phyloP scores from a whole-genome alignment of 2,329 filamentous ascomycete genomes.

The Diaporthe sp. region DNA sequence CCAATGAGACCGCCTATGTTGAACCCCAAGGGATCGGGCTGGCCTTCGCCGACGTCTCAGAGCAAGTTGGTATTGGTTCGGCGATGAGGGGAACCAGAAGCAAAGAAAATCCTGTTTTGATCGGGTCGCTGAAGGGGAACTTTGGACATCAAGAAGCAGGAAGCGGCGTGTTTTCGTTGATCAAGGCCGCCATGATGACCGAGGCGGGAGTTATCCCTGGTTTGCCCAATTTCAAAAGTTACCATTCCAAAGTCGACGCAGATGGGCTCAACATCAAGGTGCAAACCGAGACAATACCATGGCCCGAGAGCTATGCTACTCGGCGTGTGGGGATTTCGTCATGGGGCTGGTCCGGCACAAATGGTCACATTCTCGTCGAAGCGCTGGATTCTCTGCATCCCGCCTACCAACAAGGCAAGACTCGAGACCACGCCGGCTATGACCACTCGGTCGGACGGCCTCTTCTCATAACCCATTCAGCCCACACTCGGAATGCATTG shows the following conservation, averaged over 20 bases:
- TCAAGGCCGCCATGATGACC: slow-evolving; percentile 6
- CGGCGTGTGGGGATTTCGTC: not conserved
- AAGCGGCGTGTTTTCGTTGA: not conserved
- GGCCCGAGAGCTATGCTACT: not conserved
- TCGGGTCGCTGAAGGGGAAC: not conserved
- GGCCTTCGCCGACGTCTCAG: not conserved
- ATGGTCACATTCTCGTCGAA: not conserved
- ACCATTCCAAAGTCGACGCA: not conserved
- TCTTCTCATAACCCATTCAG: not conserved
- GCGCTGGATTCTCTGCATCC: not conserved
- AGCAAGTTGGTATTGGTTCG: not conserved
- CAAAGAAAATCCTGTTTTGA: not conserved
- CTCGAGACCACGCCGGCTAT: not conserved
- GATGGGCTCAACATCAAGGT: not conserved
- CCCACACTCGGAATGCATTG: not conserved
- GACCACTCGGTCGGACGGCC: not conserved
- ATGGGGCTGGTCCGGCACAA: slow-evolving; percentile 1
- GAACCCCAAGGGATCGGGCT: slow-evolving; percentile 40
- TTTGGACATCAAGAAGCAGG: not conserved
- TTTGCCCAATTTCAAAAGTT: not conserved
- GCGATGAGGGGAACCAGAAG: not conserved
- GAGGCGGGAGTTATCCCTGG: not conserved
- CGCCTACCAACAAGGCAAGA: not conserved
- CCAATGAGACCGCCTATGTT: slow-evolving; percentile 49
- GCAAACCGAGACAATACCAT: not conserved